These are phyloP conservation scores for Gymnopus androsaceus DNA, from an alignment of 1,284 basidiomycete species.

Conservation along the genomic window DNA sequence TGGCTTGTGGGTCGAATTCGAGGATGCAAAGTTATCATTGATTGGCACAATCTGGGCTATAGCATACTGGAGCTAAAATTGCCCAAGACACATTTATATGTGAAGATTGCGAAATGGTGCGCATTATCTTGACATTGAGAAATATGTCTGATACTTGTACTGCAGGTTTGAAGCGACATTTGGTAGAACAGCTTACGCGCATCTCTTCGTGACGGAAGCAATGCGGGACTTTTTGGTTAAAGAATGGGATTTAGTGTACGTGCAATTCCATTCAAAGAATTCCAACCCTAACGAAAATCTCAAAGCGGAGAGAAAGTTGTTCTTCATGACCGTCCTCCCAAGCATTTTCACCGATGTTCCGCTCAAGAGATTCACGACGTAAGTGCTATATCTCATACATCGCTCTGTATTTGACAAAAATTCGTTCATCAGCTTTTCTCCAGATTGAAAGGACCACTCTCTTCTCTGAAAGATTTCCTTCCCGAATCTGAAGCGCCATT, in stretches of 20 bases:
- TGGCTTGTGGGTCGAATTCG: conserved; percentile 71
- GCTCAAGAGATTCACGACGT: conserved; percentile 77
- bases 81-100: conserved; percentile 68
- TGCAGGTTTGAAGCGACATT: conserved; percentile 81
- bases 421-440: conserved; percentile 54
- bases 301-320: conserved; percentile 79
- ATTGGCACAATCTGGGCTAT: conserved; percentile 99
- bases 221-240: conserved; percentile 75
- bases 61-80: conserved; percentile 88
- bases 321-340: conserved; percentile 86
- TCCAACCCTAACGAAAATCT: conserved; percentile 4
- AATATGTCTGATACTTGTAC: background rate
- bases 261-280: conserved; percentile 21
- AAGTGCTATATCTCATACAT: conserved; percentile 29
- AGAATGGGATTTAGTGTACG: conserved; percentile 80
- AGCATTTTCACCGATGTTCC: conserved; percentile 73
- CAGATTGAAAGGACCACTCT: conserved; percentile 44
- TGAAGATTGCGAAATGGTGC: conserved; percentile 75
- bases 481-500: conserved; percentile 49
- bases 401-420: conserved; percentile 31
- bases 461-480: conserved; percentile 40
- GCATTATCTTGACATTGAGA: background rate
- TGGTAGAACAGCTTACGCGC: conserved; percentile 81
- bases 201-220: conserved; percentile 92
- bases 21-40: conserved; percentile 88